Percentiles rank a stretch among this genome's conserved stretches.
phyloP scores from a whole-genome alignment of 2,329 filamentous ascomycete genomes.

The Cryphonectria naterciae region DNA sequence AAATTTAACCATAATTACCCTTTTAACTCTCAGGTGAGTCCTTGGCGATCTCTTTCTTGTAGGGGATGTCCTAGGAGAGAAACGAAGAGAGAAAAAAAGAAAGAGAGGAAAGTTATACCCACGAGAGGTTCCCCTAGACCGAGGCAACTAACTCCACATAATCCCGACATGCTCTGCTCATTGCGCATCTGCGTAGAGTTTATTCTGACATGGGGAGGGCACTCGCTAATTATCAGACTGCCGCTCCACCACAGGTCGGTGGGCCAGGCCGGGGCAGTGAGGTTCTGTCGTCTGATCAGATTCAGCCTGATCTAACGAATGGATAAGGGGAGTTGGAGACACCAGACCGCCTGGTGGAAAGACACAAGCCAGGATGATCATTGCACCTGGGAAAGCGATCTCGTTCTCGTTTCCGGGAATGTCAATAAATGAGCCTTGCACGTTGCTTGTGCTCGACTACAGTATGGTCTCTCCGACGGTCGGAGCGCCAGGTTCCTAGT shows the following conservation, averaged over 20 bases:
- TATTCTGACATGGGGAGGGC: background rate
- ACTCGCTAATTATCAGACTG: background rate
- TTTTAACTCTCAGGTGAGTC: background rate
- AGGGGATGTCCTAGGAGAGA: no score
- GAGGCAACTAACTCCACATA: background rate
- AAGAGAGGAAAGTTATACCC: no score
- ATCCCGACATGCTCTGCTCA: background rate
- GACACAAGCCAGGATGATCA: background rate
- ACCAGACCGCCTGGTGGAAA: background rate
- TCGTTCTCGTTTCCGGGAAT: background rate
- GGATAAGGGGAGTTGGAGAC: background rate
- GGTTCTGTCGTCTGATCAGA: background rate
- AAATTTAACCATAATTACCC: background rate
- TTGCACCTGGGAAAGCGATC: background rate
- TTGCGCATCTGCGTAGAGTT: background rate
- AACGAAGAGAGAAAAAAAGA: no score
- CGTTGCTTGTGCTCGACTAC: background rate
- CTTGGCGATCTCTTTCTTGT: no score
- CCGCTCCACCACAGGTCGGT: background rate
- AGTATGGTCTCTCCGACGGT: background rate
- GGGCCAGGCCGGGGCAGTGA: background rate
- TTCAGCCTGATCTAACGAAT: background rate
- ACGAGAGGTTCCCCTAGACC: background rate
- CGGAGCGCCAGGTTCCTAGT: background rate
- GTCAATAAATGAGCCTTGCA: background rate